Evolutionary conservation across 129 eudicot species (phyloP).

Genomic region (Helichrysum umbraculigerum): DNA sequence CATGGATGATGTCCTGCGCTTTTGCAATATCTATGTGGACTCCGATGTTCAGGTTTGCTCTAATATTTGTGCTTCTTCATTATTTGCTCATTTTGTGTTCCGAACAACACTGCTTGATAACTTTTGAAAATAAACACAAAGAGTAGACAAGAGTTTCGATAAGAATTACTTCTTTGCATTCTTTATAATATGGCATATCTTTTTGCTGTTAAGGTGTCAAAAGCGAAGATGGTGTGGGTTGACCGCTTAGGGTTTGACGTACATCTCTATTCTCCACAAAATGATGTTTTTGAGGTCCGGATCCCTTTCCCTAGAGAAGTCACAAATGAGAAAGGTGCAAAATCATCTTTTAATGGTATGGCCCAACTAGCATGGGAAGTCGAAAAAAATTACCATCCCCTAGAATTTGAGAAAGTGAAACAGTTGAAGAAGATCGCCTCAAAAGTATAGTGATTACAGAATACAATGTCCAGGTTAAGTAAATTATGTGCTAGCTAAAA

Average conservation of each 20-base stretch:
- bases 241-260: slow-evolving; percentile 92
- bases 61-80: background rate
- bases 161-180: background rate
- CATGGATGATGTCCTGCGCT: slow-evolving; percentile 81
- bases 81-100: background rate
- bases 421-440: slow-evolving; percentile 59
- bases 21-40: slow-evolving; percentile 73
- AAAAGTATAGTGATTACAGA: slow-evolving; percentile 31
- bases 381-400: slow-evolving; percentile 63
- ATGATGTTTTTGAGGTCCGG: slow-evolving; percentile 73
- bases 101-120: background rate
- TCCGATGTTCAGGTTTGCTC: slow-evolving; percentile 64
- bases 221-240: slow-evolving; percentile 92
- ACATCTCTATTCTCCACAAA: slow-evolving; percentile 58
- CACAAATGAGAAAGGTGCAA: slow-evolving; percentile 80
- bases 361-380: slow-evolving; percentile 97
- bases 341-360: slow-evolving; percentile 90
- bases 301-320: slow-evolving; percentile 98
- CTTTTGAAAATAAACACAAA: background rate
- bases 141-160: too few relatives aligned
- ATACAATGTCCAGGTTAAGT: background rate
- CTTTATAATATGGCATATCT: background rate
- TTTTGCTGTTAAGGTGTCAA: slow-evolving; percentile 52
- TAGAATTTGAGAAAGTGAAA: slow-evolving; percentile 62
- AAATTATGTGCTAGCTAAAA: slow-evolving; percentile 3